Evolutionary conservation across 163 green algal species (phyloP).

Genomic region (Volvox carteri): DNA sequence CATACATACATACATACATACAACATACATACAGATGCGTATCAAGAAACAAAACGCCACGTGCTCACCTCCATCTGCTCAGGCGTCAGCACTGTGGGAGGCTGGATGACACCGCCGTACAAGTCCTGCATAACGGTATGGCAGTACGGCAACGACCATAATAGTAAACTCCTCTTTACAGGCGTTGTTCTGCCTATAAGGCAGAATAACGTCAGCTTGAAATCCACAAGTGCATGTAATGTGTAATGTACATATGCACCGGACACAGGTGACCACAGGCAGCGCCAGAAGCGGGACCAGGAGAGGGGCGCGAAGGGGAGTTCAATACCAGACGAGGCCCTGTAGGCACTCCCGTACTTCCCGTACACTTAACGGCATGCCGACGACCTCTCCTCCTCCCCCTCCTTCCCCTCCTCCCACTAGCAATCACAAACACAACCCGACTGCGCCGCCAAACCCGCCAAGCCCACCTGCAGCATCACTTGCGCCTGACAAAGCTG

Average conservation of each 20-base stretch:
- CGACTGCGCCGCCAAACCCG: neutral
- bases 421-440: neutral
- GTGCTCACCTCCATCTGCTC: conserved; percentile 34
- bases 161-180: too few relatives aligned
- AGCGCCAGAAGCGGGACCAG: neutral
- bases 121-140: neutral
- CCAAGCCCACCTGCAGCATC: conserved; percentile 26
- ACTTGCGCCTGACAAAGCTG: conserved; percentile 41
- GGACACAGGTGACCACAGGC: too few relatives aligned
- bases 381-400: neutral
- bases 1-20: too few relatives aligned
- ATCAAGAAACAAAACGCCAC: too few relatives aligned
- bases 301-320: neutral
- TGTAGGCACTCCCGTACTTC: too few relatives aligned
- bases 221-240: too few relatives aligned
- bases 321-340: too few relatives aligned
- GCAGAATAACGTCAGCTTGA: too few relatives aligned
- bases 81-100: neutral
- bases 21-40: too few relatives aligned
- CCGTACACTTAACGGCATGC: neutral
- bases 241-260: too few relatives aligned
- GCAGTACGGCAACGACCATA: neutral
- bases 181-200: too few relatives aligned
- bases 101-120: conserved; percentile 34
- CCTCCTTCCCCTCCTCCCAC: neutral